These are phyloP conservation scores for Hypoxylon sp. DNA, from an alignment of 2,329 filamentous ascomycete species.

Conservation along the genomic window DNA sequence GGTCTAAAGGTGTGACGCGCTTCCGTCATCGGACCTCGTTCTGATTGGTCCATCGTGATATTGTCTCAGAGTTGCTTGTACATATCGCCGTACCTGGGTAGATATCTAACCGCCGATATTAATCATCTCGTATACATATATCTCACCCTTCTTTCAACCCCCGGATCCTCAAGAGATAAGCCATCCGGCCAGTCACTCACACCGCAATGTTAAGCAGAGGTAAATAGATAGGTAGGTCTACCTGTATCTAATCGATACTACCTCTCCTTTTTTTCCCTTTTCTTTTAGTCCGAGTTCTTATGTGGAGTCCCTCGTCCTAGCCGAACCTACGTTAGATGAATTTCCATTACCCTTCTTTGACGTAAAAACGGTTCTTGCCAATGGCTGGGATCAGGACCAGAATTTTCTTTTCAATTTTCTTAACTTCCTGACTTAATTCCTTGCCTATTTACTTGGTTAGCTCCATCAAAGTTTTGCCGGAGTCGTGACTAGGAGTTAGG, in stretches of 20 bases:
- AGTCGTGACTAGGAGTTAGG: too few relatives aligned
- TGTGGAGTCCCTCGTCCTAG: slow-evolving; percentile 39
- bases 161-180: slow-evolving; percentile 18
- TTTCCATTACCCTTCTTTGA: slow-evolving; percentile 25
- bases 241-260: slow-evolving; percentile 16
- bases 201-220: slow-evolving; percentile 12
- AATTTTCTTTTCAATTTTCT: too few relatives aligned
- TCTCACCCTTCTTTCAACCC: not conserved
- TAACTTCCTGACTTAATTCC: too few relatives aligned
- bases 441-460: too few relatives aligned
- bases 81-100: not conserved
- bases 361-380: slow-evolving; percentile 23
- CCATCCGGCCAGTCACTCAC: not conserved
- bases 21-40: slow-evolving; percentile 32
- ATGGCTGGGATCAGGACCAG: slow-evolving; percentile 18
- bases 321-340: slow-evolving; percentile 24
- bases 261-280: slow-evolving; percentile 2
- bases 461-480: too few relatives aligned
- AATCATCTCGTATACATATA: slow-evolving; percentile 4
- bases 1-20: not conserved
- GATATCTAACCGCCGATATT: slow-evolving; percentile 9
- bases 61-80: not conserved
- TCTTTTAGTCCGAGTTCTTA: slow-evolving; percentile 22
- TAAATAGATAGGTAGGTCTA: slow-evolving; percentile 3
- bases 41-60: slow-evolving; percentile 23